phyloP scores from a whole-genome alignment of 108 stramenopile genomes.

The Skeletonema costatum region DNA sequence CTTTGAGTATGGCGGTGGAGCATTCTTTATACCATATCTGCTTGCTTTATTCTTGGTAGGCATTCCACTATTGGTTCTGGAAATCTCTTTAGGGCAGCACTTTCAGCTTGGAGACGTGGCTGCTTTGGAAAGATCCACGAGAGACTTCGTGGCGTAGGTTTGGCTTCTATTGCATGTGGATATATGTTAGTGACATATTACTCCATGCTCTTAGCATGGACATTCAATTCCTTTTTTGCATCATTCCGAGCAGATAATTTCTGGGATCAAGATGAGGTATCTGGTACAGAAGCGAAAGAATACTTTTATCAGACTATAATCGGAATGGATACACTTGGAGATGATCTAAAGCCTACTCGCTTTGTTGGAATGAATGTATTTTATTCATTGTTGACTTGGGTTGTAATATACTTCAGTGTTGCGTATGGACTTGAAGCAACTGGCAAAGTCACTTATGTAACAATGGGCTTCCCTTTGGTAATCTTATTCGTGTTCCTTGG shows the following conservation, averaged over 20 bases:
- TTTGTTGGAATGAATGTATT: constrained; percentile 51
- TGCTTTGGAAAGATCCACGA: constrained; percentile 60
- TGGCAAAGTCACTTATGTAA: constrained; percentile 58
- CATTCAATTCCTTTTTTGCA: constrained; percentile 47
- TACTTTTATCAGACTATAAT: constrained; percentile 52
- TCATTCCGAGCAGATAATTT: constrained; percentile 34
- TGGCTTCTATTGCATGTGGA: constrained; percentile 44
- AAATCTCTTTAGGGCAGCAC: constrained; percentile 63
- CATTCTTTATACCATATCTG: constrained; percentile 61
- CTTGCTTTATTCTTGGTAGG: constrained; percentile 61
- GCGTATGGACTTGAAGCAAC: constrained; percentile 60
- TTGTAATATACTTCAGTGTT: constrained; percentile 42
- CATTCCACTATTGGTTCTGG: constrained; percentile 57
- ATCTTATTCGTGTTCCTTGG: constrained; percentile 53
- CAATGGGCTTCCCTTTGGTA: constrained; percentile 56
- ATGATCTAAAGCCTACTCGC: constrained; percentile 46
- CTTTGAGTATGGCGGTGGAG: constrained; percentile 60
- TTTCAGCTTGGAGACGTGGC: constrained; percentile 51
- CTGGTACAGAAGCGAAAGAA: constrained; percentile 39
- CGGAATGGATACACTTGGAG: constrained; percentile 46
- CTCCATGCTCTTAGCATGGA: constrained; percentile 53
- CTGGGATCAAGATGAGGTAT: constrained; percentile 31
- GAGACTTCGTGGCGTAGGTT: constrained; percentile 56
- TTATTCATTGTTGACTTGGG: constrained; percentile 46
- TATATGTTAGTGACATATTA: constrained; percentile 61